Base-by-base conservation (phyloP, 306 rosid genomes). In the Cucurbita maxima region DNA sequence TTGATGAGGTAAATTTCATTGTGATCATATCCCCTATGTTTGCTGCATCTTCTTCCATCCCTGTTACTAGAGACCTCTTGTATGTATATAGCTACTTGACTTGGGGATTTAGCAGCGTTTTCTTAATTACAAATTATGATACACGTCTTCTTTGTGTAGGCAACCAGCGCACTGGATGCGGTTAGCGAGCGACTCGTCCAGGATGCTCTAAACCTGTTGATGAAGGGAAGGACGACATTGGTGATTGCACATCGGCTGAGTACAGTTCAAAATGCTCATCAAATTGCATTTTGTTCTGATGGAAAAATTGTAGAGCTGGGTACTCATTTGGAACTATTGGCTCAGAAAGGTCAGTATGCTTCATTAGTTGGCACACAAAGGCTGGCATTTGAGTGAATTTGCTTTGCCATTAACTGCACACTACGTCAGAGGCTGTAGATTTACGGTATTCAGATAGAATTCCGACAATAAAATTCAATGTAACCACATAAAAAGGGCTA, bases 241-340 rank as follows among this genome's bases (percentile, higher is more conserved):
- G 99, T 94, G 48, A 86, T 91, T 76, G 99, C 97, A 66, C 99
- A 94, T 75, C 83, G 95, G 53, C 82, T 94, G 79, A 94, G 97
- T 87, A 89, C 98, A 0, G 96, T 94, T 40, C 97, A 90, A 78
- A 90, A 84, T 77, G 97, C 98, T 44, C 85, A 89, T 82, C 96
- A 87, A 83, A 90, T 94, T 77, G 98, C 97, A 47, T 60, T 86
- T 34, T 86, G 90, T 69, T 87, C 94, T 2, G 87, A 83, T 16
- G 97, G 97, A 51, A 81, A 59, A 84, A 59, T 94, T 64, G 81
- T 83, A 8, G 97, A 94, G 79, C 86, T 87, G 16, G 99, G 98
- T 68, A 87, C 88, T 18, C 98, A 90, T 82, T 74, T 64, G 4
- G 95, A 90, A 83, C 79, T 94, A 44, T 58, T 94, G 87, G 89